Conservation (phyloP, 140 eudicot species). For the Stevia rebaudiana region DNA sequence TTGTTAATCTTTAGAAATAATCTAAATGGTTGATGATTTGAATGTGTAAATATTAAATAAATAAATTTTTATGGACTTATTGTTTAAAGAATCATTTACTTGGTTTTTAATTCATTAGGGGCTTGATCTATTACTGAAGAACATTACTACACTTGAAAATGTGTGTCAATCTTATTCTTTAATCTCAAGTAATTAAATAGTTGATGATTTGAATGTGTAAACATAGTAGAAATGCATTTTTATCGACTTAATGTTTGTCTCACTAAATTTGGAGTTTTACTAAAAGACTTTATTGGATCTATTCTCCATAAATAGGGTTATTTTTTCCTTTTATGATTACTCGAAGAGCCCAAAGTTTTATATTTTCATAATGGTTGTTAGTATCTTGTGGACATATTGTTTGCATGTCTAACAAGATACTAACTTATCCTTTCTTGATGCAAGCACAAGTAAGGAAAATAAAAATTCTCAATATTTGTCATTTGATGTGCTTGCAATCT, state of each 20-base stretch:
- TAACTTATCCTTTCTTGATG: neutral
- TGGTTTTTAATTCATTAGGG: neutral
- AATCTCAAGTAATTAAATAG: neutral
- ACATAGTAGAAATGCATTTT: neutral
- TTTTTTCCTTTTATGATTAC: too few species aligned
- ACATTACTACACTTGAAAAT: neutral
- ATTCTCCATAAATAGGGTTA: too few species aligned
- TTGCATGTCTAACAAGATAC: conserved; percentile 7
- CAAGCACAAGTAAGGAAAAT: neutral
- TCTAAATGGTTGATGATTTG: conserved; percentile 5
- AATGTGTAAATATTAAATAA: neutral
- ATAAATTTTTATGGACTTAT: neutral
- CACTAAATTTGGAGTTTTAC: too few species aligned
- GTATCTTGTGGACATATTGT: neutral
- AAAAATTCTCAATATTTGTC: neutral
- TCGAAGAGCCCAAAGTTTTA: neutral
- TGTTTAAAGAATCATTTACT: neutral
- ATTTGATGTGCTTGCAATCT: neutral
- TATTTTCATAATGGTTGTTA: neutral
- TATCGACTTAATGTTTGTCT: neutral
- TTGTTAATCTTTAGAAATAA: neutral
- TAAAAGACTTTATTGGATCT: too few species aligned
- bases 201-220: conserved; percentile 8
- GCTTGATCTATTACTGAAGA: neutral
- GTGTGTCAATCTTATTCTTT: neutral